Base-by-base conservation (phyloP, 2,329 filamentous ascomycete species). In the Escovopsis sp. region DNA sequence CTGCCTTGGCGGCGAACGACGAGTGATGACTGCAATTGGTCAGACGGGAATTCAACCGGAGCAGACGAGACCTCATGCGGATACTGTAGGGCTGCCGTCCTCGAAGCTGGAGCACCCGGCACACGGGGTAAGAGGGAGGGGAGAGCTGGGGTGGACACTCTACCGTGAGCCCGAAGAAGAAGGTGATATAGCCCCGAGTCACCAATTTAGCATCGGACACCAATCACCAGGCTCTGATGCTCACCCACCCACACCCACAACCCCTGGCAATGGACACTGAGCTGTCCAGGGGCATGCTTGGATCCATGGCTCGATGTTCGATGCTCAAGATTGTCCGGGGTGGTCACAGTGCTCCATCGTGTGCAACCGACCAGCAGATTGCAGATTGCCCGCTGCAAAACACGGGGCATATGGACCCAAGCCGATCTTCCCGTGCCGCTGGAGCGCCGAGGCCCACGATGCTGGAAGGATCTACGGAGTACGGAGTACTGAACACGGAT, bases 111-210 rank as follows among this genome's bases (percentile, higher is more conserved):
- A 42, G 47, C 48, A 12, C 32, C 47, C 40, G 34, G 29, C 20
- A 20, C 20, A 20, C 20, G 20, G 20, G 6, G 20, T 20, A 20
- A 20, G 20, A 20, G 20, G 6, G 6, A 40, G 47, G 46, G 45
- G 53, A 51, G 49, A 48, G 50, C 50, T 47, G 45, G 50, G 48
- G 53, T 35, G 52, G 51, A 6, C 51, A 58, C 57, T 53, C 56
- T 51, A 59, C 57, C 51, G 50, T 51, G 46, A 47, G 47, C 57
- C 57, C 50, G 49, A 59, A 59, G 48, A 43, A 60, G 57, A 60
- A 60, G 57, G 57, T 60, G 54, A 49, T 54, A 52, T 53, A 48
- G 44, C 41, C 29, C 46, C 48, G 50, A 53, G 51, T 51, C 56
- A 57, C 56, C 54, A 52, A 48, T 48, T 49, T 45, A 49, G 39